Base-by-base conservation (phyloP, 225 moss, liverwort and hornwort species). In the Physcomitrium patens region DNA sequence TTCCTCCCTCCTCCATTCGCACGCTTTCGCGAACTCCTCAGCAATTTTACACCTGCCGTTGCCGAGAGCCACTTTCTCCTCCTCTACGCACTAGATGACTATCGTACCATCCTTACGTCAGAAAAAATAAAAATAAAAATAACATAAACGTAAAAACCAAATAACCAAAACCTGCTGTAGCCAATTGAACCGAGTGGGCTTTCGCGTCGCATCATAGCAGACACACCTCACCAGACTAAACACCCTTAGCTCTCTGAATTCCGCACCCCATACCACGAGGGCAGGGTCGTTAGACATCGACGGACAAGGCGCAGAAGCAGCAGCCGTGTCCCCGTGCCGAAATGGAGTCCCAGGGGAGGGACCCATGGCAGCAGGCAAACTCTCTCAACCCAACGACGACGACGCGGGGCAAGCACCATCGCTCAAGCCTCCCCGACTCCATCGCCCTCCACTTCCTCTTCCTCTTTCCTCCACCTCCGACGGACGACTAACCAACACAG, bases 161-260 rank as follows among this genome's bases (percentile, higher is more conserved):
- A 65, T 26, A 18, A 70, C 9, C 26, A 66, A 45, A 64, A 66
- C 17, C 74, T 44, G 12, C 48, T 17, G 48, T 13, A 16, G 8
- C 43, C 26, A 31, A 51, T 51, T 68, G 23, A 54, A 46, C 70
- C 64, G 55, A 37, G 57, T 37, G 31, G 5, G 31, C 31, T 4
- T 37, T 37, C 8, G 37, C 31, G 42, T 43, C n/a, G 31, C 24
- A 22, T 57, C 51, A 23, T 59, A 59, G 15, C 67, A 67, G 44
- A 72, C 58, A 51, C 70, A 77, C 31, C 70, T 52, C 45, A 58
- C 58, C 49, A 72, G 20, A 23, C 63, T 13, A 58, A 72, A 71
- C 59, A 45, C 60, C 20, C 60, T 68, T 61, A 73, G 28, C 72
- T 79, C 58, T 28, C 61, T 51, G 53, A 73, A 73, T 70, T 80